Evolutionary conservation across 306 rosid species (phyloP).

Genomic region (Trifolium pratense): DNA sequence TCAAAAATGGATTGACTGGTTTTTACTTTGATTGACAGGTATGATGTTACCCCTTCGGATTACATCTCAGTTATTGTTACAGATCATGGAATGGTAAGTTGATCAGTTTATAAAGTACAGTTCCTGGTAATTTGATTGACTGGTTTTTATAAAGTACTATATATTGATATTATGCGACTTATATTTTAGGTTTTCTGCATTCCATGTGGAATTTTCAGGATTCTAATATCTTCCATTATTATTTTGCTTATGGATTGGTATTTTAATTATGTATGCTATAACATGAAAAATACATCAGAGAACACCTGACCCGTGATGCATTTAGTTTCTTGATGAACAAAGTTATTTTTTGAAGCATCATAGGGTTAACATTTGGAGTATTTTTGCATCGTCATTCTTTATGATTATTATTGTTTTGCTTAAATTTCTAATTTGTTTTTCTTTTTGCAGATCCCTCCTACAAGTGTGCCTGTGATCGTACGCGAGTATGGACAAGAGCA

Average conservation of each 20-base stretch:
- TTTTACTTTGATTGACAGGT: constrained; percentile 56
- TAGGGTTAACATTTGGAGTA: background rate
- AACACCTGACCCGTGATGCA: background rate
- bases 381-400: background rate
- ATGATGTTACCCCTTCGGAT: constrained; percentile 86
- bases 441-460: constrained; percentile 73
- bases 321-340: background rate
- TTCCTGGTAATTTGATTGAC: too few relatives aligned
- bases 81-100: constrained; percentile 91
- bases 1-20: constrained; percentile 1
- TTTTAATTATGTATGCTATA: background rate
- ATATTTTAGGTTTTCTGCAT: background rate
- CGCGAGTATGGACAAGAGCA: constrained; percentile 67
- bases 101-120: background rate
- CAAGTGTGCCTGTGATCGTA: constrained; percentile 87
- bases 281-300: constrained; percentile 19
- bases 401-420: background rate
- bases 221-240: background rate
- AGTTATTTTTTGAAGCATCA: background rate
- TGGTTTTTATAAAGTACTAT: too few relatives aligned
- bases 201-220: background rate
- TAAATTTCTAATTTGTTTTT: background rate
- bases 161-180: constrained; percentile 7
- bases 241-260: background rate
- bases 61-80: constrained; percentile 81